A percentile compares a stretch with the other conserved stretches of the same genome.
phyloP scores from a whole-genome alignment of 805 yeast species.

The Myxozyma monticola region DNA sequence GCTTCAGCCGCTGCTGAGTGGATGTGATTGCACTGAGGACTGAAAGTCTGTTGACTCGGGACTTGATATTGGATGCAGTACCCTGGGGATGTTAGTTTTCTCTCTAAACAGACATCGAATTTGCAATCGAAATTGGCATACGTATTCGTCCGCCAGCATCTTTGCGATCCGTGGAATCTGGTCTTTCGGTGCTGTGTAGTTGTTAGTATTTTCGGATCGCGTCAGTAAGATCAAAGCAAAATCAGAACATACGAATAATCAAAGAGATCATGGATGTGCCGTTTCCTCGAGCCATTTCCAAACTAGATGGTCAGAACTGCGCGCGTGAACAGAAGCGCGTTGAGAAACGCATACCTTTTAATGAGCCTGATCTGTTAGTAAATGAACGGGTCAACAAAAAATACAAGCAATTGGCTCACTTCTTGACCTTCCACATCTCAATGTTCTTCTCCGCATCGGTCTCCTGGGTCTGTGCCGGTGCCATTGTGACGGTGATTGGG shows the following conservation, averaged over 20 bases:
- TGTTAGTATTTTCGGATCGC: slow-evolving; percentile 37
- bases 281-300: slow-evolving; percentile 93
- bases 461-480: slow-evolving; percentile 41
- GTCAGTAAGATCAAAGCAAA: background rate
- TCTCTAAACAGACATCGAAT: too few relatives aligned
- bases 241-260: slow-evolving; percentile 51
- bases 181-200: slow-evolving; percentile 67
- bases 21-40: slow-evolving; percentile 97
- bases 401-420: slow-evolving; percentile 45
- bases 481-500: slow-evolving; percentile 40
- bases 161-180: slow-evolving; percentile 85
- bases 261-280: slow-evolving; percentile 99
- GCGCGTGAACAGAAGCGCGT: background rate
- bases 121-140: too few relatives aligned
- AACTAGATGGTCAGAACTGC: slow-evolving; percentile 41
- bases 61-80: slow-evolving; percentile 96
- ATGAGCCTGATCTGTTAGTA: slow-evolving; percentile 43
- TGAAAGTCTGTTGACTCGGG: slow-evolving; percentile 94
- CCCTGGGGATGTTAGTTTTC: slow-evolving; percentile 48
- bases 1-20: slow-evolving; percentile 92
- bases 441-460: slow-evolving; percentile 93
- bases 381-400: background rate
- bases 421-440: slow-evolving; percentile 98
- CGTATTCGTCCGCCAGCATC: slow-evolving; percentile 93
- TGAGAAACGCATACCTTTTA: slow-evolving; percentile 30